Base-by-base conservation (phyloP, 306 rosid genomes). In the Comarum palustre region DNA sequence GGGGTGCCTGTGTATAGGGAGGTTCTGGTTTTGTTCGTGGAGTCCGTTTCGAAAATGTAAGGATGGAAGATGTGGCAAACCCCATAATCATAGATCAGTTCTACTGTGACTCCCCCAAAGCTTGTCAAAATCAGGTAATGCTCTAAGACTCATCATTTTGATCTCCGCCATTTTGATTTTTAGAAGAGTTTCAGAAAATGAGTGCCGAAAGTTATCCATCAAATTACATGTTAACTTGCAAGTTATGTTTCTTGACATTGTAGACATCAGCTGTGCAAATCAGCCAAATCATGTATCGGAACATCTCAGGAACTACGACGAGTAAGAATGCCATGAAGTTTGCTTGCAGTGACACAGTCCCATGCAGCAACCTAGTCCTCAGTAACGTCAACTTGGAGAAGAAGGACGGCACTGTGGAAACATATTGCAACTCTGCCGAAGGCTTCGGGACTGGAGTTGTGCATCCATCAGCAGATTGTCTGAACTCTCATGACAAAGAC, bases 391-490 rank as follows among this genome's bases (percentile, higher is more conserved):
- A 95, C 82, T 87, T 95, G 14, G 90, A 91, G 79, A 91, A 81
- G 84, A 77, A 84, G 14, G 97, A 95, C 70, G 96, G 99, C 60
- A 81, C 89, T 0, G 99, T 82, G 68, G 99, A 95, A 79, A 80
- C 99, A 54, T 95, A 90, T 54, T 95, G 99, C 73, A 90, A 92
- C 80, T 87, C 96, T 57, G 99, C 99, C 15, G 88, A 88, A 84
- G 99, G 97, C 41, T 88, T 86, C 55, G 89, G 93, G 32, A 86
- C 81, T 50, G 99, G 97, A 0, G 68, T 80, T 3, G 87, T 95
- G 41, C 96, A 95, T 78, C 99, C 99, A 69, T 88, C 97, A 31
- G 99, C 97, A 31, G 99, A 95, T 62, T 95, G 99, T 81, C 90
- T 95, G n/a, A 87, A 32, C 69, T 84, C 96, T 46, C 74, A 54